Evolutionary conservation across 2,329 filamentous ascomycete species (phyloP).

Genomic region (Hypoxylon sp.): DNA sequence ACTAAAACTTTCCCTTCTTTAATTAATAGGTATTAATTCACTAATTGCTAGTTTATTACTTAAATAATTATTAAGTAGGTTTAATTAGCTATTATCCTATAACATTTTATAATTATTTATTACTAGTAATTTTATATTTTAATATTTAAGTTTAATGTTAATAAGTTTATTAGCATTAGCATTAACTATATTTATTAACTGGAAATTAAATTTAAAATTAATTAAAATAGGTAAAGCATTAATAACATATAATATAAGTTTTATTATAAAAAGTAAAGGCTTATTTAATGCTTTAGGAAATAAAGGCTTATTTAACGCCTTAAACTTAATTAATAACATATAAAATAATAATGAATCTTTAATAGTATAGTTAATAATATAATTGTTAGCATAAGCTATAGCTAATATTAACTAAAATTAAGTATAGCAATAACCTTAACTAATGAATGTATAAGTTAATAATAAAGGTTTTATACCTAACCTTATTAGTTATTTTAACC

Average conservation of each 20-base stretch:
- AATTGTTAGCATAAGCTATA: neutral
- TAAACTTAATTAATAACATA: neutral
- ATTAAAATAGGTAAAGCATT: too few relatives aligned
- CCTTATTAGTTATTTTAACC: neutral
- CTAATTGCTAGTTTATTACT: neutral
- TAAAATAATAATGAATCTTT: too few relatives aligned
- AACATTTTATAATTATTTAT: neutral
- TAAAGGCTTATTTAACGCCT: too few relatives aligned
- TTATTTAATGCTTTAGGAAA: too few relatives aligned
- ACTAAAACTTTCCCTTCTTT: neutral
- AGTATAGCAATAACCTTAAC: neutral
- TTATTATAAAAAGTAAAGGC: too few relatives aligned
- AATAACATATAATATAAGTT: too few relatives aligned
- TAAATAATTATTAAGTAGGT: neutral
- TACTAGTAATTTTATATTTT: neutral
- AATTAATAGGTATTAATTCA: neutral
- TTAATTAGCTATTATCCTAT: neutral
- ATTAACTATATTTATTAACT: neutral
- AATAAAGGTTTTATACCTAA: neutral
- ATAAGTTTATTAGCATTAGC: too few relatives aligned
- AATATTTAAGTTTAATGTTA: neutral
- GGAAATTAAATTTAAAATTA: neutral
- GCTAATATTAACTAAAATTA: neutral
- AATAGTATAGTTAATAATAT: neutral
- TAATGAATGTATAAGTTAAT: too few relatives aligned